Evolutionary conservation across 2,329 filamentous ascomycete genomes (phyloP).

Genomic region (Tolypocladium tropicale): DNA sequence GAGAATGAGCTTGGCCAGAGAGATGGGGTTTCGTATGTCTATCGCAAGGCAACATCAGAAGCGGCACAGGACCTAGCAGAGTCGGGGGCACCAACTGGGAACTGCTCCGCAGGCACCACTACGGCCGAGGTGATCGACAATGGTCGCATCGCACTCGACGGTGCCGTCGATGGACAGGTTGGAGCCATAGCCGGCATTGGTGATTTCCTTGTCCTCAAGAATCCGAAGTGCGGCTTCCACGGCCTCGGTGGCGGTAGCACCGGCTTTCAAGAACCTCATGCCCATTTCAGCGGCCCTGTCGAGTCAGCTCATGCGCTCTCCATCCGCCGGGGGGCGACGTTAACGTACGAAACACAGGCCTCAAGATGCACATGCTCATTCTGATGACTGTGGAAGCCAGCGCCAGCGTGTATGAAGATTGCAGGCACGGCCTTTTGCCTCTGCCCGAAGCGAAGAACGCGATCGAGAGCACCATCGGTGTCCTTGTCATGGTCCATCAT

Average conservation of each 20-base stretch:
- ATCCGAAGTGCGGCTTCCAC: slow-evolving; percentile 81
- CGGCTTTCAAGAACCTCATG: slow-evolving; percentile 71
- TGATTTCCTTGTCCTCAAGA: slow-evolving; percentile 90
- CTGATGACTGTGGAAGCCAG: slow-evolving; percentile 80
- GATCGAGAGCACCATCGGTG: slow-evolving; percentile 31
- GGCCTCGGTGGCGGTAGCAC: slow-evolving; percentile 74
- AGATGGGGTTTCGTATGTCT: slow-evolving; percentile 92
- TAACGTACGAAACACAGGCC: slow-evolving; percentile 74
- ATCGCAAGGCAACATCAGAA: not conserved
- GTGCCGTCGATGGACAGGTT: slow-evolving; percentile 84
- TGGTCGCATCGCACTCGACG: slow-evolving; percentile 89
- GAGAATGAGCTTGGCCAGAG: slow-evolving; percentile 72
- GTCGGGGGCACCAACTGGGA: slow-evolving; percentile 52
- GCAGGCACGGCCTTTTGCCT: slow-evolving; percentile 43
- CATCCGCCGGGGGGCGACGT: too few species aligned
- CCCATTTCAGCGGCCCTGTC: slow-evolving; percentile 69
- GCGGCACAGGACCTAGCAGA: too few species aligned
- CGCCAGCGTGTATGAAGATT: slow-evolving; percentile 92
- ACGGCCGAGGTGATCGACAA: slow-evolving; percentile 82
- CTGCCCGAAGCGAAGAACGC: slow-evolving; percentile 23
- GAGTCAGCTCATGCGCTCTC: not conserved
- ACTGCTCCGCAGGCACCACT: slow-evolving; percentile 92
- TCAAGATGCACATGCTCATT: slow-evolving; percentile 79
- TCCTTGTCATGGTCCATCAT: slow-evolving; percentile 37
- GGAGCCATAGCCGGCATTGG: slow-evolving; percentile 92